Percentiles rank a stretch among this genome's conserved stretches.
phyloP scores from a whole-genome alignment of 2,329 filamentous ascomycete genomes.

The Fusarium udum region DNA sequence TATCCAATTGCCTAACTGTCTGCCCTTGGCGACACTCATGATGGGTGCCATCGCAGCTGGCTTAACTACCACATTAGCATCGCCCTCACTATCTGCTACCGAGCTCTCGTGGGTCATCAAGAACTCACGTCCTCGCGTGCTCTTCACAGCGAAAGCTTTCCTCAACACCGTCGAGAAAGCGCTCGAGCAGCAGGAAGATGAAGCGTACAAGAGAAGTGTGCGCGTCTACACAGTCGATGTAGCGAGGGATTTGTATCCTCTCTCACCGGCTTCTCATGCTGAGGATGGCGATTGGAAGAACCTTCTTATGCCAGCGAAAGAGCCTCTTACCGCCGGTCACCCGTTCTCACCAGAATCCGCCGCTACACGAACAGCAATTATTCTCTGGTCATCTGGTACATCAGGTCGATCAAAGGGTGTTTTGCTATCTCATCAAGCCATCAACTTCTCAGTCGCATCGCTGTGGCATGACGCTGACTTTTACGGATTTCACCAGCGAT shows the following conservation, averaged over 20 bases:
- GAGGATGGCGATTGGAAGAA: constrained; percentile 64
- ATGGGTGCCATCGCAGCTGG: constrained; percentile 53
- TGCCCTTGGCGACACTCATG: constrained; percentile 50
- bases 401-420: constrained; percentile 82
- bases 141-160: constrained; percentile 49
- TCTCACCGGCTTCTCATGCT: constrained; percentile 25
- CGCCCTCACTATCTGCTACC: constrained; percentile 51
- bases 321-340: constrained; percentile 56
- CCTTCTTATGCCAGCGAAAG: constrained; percentile 60
- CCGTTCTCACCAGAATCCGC: constrained; percentile 48
- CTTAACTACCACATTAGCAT: constrained; percentile 52
- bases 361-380: constrained; percentile 65
- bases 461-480: constrained; percentile 61
- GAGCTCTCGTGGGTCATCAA: constrained; percentile 55
- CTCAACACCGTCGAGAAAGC: constrained; percentile 48
- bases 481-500: constrained; percentile 51
- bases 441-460: constrained; percentile 64
- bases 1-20: constrained; percentile 54
- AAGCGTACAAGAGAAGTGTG: constrained; percentile 50
- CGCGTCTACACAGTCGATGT: constrained; percentile 68
- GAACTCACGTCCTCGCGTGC: constrained; percentile 50
- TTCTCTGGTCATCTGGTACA: constrained; percentile 66
- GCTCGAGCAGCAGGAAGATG: constrained; percentile 47
- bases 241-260: constrained; percentile 48
- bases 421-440: constrained; percentile 74